These are phyloP conservation scores for Auricularia cornea DNA, from an alignment of 768 basidiomycete genomes.

Conservation along the genomic window DNA sequence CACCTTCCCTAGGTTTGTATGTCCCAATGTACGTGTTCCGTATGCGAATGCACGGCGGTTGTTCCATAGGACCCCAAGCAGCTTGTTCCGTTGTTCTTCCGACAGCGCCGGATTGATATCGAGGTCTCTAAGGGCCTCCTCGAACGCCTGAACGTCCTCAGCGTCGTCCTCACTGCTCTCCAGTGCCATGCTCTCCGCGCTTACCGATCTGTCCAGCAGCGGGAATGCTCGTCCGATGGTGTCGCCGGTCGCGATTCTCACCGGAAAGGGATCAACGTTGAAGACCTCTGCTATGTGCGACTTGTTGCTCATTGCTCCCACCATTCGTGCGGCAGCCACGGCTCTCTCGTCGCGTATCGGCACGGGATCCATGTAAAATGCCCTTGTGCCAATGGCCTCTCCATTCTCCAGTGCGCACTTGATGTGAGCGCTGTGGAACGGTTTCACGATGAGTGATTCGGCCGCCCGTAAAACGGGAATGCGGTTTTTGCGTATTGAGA, in stretches of 20 bases:
- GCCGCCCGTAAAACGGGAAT: not conserved
- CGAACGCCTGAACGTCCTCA: not conserved
- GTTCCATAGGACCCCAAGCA: not conserved
- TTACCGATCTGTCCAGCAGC: not conserved
- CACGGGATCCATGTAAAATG: not conserved
- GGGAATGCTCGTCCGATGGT: not conserved
- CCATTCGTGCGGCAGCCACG: not conserved
- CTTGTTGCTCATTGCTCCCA: not conserved
- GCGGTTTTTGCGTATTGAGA: not conserved
- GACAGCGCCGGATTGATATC: not conserved
- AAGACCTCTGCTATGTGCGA: not conserved
- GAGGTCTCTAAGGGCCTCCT: not conserved
- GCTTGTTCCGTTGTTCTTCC: not conserved
- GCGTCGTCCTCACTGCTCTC: not conserved
- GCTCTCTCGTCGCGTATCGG: not conserved
- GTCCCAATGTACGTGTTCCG: not conserved
- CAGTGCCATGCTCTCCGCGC: too few relatives aligned
- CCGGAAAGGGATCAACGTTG: not conserved
- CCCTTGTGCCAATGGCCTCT: not conserved
- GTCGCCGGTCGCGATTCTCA: not conserved
- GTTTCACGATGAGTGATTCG: not conserved
- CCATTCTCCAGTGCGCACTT: not conserved
- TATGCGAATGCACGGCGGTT: not conserved
- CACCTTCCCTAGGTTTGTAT: not conserved
- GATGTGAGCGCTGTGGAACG: not conserved